phyloP scores from a whole-genome alignment of 805 yeast species.

The Cyberlindnera americana region DNA sequence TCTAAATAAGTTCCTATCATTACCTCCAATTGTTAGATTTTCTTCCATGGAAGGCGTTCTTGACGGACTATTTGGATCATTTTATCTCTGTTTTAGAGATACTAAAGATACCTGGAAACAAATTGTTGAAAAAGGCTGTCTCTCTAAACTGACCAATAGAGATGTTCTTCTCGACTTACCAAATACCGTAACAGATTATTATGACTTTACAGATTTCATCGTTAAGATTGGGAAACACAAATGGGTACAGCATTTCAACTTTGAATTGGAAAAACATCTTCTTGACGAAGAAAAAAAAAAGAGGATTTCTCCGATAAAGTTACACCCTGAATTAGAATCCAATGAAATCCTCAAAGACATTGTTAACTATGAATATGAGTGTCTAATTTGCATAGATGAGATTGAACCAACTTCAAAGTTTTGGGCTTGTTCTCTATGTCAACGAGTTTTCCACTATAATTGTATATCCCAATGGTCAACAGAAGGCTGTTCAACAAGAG shows the following conservation, averaged over 20 bases:
- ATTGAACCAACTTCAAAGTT: not conserved
- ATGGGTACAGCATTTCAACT: not conserved
- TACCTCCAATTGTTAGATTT: too few species aligned
- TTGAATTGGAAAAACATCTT: too few species aligned
- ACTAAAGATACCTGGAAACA: too few species aligned
- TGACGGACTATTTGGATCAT: too few species aligned
- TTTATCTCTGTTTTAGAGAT: too few species aligned
- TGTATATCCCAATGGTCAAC: not conserved
- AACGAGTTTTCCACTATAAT: not conserved
- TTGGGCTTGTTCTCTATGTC: not conserved
- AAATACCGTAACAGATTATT: not conserved
- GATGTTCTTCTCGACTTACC: not conserved
- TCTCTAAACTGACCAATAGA: not conserved
- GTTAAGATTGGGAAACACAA: not conserved
- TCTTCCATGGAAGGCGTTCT: too few species aligned
- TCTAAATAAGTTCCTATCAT: too few species aligned
- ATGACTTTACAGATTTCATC: not conserved
- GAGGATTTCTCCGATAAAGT: too few species aligned
- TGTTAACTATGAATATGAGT: not conserved
- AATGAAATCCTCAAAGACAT: not conserved
- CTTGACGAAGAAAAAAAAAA: not conserved
- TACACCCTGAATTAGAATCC: not conserved
- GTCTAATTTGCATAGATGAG: not conserved
- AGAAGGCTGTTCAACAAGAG: not conserved
- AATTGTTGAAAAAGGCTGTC: too few species aligned